These are phyloP conservation scores for Dictyostelium firmibasis DNA, from an alignment of 78 protist species.

Conservation along the genomic window DNA sequence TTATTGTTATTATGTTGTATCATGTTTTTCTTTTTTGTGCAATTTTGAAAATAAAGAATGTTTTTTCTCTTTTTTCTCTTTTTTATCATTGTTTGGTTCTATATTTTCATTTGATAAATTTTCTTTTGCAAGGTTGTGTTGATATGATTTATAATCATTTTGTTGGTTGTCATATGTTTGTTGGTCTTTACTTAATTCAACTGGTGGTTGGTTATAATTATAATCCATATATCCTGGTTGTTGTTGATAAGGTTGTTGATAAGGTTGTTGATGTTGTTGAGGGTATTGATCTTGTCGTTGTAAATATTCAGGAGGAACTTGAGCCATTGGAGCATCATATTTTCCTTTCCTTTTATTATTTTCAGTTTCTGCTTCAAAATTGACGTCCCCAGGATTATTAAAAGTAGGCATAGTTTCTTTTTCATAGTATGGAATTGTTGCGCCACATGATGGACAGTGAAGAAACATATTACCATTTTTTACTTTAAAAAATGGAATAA, in stretches of 20 bases:
- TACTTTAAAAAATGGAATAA: conserved; percentile 7
- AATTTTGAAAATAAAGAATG: neutral
- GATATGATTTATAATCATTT: neutral
- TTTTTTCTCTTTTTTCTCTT: neutral
- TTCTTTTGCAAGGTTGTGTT: neutral
- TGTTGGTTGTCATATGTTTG: neutral
- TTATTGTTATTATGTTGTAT: neutral
- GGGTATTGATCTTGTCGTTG: conserved; percentile 4
- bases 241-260: neutral
- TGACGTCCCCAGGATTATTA: neutral
- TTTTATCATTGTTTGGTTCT: neutral
- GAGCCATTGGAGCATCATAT: neutral
- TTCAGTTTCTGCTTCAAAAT: neutral
- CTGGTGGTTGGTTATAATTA: neutral
- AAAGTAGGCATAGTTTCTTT: neutral
- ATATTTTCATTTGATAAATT: neutral
- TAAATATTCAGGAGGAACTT: neutral
- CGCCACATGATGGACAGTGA: conserved; percentile 45
- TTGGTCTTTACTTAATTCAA: neutral
- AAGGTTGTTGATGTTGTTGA: neutral
- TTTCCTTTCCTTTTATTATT: neutral
- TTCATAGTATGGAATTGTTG: conserved; percentile 19
- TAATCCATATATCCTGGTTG: neutral
- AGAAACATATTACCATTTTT: neutral
- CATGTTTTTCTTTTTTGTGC: neutral